Conservation (phyloP, 768 basidiomycete species). For the Amanita rimosa region DNA sequence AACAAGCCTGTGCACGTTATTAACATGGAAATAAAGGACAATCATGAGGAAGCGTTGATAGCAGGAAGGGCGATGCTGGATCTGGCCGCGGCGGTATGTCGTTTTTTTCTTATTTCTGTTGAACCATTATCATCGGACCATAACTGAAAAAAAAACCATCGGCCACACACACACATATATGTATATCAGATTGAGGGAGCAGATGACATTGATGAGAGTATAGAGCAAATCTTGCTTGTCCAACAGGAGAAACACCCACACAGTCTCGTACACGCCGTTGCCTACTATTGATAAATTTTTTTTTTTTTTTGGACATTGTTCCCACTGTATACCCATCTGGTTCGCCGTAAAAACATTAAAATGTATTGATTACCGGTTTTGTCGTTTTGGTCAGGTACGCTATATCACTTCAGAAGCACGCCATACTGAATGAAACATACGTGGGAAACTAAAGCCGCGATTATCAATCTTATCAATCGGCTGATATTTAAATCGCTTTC, state of each 20-base stretch:
- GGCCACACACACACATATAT: no score
- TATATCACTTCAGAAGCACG: slow-evolving; percentile 20
- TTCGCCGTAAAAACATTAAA: no score
- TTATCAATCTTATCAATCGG: slow-evolving; percentile 22
- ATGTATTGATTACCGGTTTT: background rate
- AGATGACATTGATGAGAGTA: slow-evolving; percentile 84
- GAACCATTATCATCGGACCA: no score
- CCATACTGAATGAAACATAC: slow-evolving; percentile 26
- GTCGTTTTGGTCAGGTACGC: background rate
- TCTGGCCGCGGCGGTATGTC: slow-evolving; percentile 75
- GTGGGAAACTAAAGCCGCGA: slow-evolving; percentile 59
- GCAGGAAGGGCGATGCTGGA: slow-evolving; percentile 94
- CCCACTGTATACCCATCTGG: slow-evolving; percentile 2
- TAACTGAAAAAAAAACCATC: no score
- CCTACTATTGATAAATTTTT: slow-evolving; percentile 84
- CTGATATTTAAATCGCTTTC: background rate
- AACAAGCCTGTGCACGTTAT: slow-evolving; percentile 93
- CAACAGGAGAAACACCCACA: slow-evolving; percentile 93
- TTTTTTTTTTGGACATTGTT: no score
- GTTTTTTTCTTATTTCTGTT: no score
- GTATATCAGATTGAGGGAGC: slow-evolving; percentile 86
- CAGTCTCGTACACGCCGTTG: slow-evolving; percentile 81
- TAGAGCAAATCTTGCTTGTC: slow-evolving; percentile 70
- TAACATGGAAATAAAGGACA: slow-evolving; percentile 98
- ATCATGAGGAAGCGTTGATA: slow-evolving; percentile 95